A percentile compares a stretch with the other conserved stretches of the same genome.
Evolutionary conservation across 768 basidiomycete species (phyloP).

Genomic region (Nidularia sp.): DNA sequence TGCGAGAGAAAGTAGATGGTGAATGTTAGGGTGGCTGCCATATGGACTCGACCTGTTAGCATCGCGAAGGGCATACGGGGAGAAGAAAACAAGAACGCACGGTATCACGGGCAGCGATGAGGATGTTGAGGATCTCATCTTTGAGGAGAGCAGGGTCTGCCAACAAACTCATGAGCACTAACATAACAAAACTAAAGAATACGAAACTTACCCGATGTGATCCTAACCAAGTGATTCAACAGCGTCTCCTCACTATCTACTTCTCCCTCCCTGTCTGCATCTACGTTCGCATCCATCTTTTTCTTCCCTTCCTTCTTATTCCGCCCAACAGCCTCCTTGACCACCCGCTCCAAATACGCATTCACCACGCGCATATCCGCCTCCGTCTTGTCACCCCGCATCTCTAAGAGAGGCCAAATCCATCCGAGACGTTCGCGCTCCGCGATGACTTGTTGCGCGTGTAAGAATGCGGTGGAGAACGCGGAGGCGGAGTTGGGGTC

Average conservation of each 20-base stretch:
- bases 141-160: conserved; percentile 25
- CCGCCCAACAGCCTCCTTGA: conserved; percentile 31
- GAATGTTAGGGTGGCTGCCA: conserved; percentile 39
- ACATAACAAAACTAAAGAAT: not conserved
- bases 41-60: conserved; percentile 18
- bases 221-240: conserved; percentile 15
- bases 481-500: conserved; percentile 22
- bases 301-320: conserved; percentile 17
- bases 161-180: not conserved
- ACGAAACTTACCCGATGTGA: conserved; percentile 23
- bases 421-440: conserved; percentile 29
- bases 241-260: conserved; percentile 31
- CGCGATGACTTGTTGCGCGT: conserved; percentile 27
- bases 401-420: conserved; percentile 40
- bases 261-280: conserved; percentile 13
- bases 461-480: conserved; percentile 34
- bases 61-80: not conserved
- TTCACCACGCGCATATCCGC: conserved; percentile 34
- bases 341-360: conserved; percentile 44
- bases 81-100: conserved; percentile 12
- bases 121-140: conserved; percentile 37
- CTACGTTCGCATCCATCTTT: conserved; percentile 6
- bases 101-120: conserved; percentile 42
- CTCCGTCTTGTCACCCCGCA: conserved; percentile 36
- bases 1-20: conserved; percentile 40